Base-by-base conservation (phyloP, 805 yeast species). In the Zygoascus biomembranicola region DNA sequence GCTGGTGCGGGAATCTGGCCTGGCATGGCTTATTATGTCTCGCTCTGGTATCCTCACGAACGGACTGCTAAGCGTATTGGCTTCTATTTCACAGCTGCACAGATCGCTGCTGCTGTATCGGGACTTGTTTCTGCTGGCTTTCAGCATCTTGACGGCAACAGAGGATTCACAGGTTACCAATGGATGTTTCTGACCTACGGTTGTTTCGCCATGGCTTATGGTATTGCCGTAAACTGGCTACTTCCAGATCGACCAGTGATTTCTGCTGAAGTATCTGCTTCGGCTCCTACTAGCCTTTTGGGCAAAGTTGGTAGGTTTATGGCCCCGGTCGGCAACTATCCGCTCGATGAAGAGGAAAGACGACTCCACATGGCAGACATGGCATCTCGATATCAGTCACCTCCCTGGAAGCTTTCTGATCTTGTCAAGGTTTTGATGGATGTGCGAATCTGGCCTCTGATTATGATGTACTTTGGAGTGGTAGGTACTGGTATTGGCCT, bases 1-100 rank as follows among this genome's bases (percentile, higher is more conserved):
- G 85, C 84, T 54, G 87, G 87, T 51, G 94, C 95, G 10, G 95
- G 95, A 43, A 81, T 87, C 3, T 87, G 95, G 95, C 95, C 95
- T 1, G 95, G 95, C 9, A 75, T 88, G 84, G 80, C 89, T 20
- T 88, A 87, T 69, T 88, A 88, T 63, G 75, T 88, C 44, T 80
- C 90, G 0, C 71, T 87, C 61, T 88, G 95, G 92, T 88, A 88
- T 63, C 96, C 96, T 1, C 78, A 82, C 51, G 82, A 85, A 47
- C 74, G 94, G 55, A 78, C 82, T 59, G 86, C 95, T 1, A 77
- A 79, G 58, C 74, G 96, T 64, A 85, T 88, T 57, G 96, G 96
- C 1, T 88, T 85, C 70, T 88, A 88, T 68, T 88, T 84, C 68
- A 88, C 96, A 1, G 96, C 96, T 19, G 95, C 96, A 1, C 96